These are phyloP conservation scores for Colletotrichum truncatum DNA, from an alignment of 2,329 filamentous ascomycete species.

Conservation along the genomic window DNA sequence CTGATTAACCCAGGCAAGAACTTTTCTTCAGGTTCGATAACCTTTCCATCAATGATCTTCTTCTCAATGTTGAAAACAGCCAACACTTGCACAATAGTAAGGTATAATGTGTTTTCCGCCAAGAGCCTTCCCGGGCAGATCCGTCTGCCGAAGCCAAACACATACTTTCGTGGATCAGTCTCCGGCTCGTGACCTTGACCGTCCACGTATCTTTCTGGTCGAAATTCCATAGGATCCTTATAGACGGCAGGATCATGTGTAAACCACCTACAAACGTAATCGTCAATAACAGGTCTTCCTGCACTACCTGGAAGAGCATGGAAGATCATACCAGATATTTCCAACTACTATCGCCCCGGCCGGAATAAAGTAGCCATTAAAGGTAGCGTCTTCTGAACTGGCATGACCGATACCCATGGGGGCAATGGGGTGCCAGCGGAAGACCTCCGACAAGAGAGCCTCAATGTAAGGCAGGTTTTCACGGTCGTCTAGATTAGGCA, in stretches of 20 bases:
- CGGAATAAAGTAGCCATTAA: not conserved
- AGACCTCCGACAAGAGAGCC: conserved; percentile 62
- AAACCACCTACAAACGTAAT: not conserved
- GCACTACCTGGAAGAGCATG: too few species aligned
- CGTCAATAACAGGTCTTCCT: not conserved
- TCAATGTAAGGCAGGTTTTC: conserved; percentile 60
- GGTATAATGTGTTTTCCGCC: conserved; percentile 29
- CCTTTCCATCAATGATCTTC: not conserved
- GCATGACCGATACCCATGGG: conserved; percentile 51
- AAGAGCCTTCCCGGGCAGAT: conserved; percentile 32
- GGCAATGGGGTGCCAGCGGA: conserved; percentile 64
- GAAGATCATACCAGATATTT: conserved; percentile 38
- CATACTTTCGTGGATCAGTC: not conserved
- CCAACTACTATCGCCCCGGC: too few species aligned
- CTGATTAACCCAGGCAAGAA: not conserved
- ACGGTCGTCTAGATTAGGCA: conserved; percentile 58
- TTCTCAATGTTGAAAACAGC: conserved; percentile 39
- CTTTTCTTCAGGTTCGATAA: not conserved
- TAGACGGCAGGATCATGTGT: conserved; percentile 74
- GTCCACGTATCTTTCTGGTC: not conserved
- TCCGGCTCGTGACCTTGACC: not conserved
- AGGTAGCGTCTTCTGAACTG: conserved; percentile 36
- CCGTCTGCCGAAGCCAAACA: conserved; percentile 33
- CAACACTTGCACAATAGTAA: conserved; percentile 50
- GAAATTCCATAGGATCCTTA: conserved; percentile 41